Conservation (phyloP, 768 basidiomycete genomes). For the Galerina marginata region DNA sequence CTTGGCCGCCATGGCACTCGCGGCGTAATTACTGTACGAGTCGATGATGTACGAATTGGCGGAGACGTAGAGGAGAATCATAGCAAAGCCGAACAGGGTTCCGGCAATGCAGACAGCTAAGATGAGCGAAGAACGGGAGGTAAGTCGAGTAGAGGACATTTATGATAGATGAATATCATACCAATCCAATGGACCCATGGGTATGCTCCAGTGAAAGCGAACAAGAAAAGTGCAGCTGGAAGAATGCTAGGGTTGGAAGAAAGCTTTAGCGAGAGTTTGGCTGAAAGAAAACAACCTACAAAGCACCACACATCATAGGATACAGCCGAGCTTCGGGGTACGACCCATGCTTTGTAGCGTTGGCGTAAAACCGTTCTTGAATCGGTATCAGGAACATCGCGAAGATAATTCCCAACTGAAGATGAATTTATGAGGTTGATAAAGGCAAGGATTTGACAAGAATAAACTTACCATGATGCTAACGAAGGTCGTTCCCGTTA, state of each 20-base stretch:
- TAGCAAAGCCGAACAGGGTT: slow-evolving; percentile 44
- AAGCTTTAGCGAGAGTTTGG: not conserved
- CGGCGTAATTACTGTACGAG: slow-evolving; percentile 46
- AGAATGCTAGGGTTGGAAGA: slow-evolving; percentile 32
- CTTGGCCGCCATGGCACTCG: slow-evolving; percentile 51
- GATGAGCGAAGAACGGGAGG: not conserved
- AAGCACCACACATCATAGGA: slow-evolving; percentile 45
- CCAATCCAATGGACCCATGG: slow-evolving; percentile 44
- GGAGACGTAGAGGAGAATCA: slow-evolving; percentile 49
- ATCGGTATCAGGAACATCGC: slow-evolving; percentile 37
- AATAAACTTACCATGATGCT: slow-evolving; percentile 43
- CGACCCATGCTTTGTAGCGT: slow-evolving; percentile 36
- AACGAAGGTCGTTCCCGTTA: slow-evolving; percentile 48
- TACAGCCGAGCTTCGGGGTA: slow-evolving; percentile 51
- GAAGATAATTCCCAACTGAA: slow-evolving; percentile 38
- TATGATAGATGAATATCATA: slow-evolving; percentile 7
- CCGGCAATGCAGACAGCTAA: slow-evolving; percentile 41
- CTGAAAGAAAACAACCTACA: slow-evolving; percentile 31
- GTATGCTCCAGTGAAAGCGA: slow-evolving; percentile 51
- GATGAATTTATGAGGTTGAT: not conserved
- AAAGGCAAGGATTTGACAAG: not conserved
- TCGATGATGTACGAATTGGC: slow-evolving; percentile 53
- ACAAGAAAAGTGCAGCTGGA: slow-evolving; percentile 47
- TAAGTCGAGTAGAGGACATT: not conserved
- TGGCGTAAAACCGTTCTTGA: slow-evolving; percentile 39